phyloP scores from a whole-genome alignment of 192 early-diverging fungal species.

The Entomortierella beljakovae region DNA sequence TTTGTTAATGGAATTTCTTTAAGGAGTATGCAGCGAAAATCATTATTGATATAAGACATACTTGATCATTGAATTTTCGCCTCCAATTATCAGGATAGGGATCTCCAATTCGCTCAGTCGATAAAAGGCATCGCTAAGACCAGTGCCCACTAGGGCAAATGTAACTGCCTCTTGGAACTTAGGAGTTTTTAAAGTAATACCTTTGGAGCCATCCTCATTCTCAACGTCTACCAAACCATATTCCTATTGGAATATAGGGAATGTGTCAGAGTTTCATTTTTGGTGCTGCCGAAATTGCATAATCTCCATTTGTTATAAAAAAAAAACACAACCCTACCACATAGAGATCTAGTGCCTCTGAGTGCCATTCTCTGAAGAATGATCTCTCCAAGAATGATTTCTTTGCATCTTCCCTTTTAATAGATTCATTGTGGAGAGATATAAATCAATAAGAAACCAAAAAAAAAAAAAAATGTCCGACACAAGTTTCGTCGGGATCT shows the following conservation, averaged over 20 bases:
- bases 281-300: neutral
- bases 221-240: constrained; percentile 56
- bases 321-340: constrained; percentile 52
- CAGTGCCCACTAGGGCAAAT: constrained; percentile 13
- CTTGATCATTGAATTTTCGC: constrained; percentile 48
- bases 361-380: constrained; percentile 59
- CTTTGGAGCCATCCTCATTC: constrained; percentile 42
- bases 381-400: constrained; percentile 23
- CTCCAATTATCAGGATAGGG: constrained; percentile 57
- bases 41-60: constrained; percentile 20
- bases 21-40: neutral
- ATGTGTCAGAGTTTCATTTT: neutral
- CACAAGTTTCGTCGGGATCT: neutral
- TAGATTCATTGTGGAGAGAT: neutral
- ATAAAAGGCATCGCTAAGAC: constrained; percentile 32
- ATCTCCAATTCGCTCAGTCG: constrained; percentile 40
- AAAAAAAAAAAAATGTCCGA: neutral
- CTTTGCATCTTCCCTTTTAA: constrained; percentile 18
- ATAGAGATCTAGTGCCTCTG: constrained; percentile 64
- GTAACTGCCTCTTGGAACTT: constrained; percentile 61
- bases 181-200: constrained; percentile 54
- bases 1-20: neutral
- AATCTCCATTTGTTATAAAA: neutral
- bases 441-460: neutral
- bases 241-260: constrained; percentile 30